A percentile compares a stretch with the other conserved stretches of the same genome.
These are phyloP conservation scores for Fagus crenata DNA, from an alignment of 306 rosid genomes.

Conservation along the genomic window DNA sequence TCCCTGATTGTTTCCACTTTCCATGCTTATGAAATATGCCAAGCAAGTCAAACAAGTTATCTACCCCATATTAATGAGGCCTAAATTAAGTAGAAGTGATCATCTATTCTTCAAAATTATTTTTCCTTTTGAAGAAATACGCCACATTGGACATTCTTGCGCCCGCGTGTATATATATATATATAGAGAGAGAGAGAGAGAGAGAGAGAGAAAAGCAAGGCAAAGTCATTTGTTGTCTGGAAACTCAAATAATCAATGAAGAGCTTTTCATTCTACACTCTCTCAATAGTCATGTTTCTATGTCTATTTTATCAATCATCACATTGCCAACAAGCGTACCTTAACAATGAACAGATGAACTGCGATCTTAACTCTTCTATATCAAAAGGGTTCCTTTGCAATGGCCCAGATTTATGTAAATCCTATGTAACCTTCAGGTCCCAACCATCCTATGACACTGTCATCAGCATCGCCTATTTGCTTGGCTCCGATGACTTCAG, in stretches of 20 bases:
- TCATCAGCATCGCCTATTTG: slow-evolving; percentile 42
- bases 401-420: slow-evolving; percentile 39
- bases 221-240: slow-evolving; percentile 18
- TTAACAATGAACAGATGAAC: slow-evolving; percentile 30
- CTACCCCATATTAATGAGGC: too few relatives aligned
- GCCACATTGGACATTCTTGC: too few relatives aligned
- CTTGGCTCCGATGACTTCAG: slow-evolving; percentile 48
- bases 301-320: slow-evolving; percentile 28
- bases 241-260: slow-evolving; percentile 29
- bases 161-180: too few relatives aligned
- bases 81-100: too few relatives aligned
- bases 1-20: too few relatives aligned
- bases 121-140: too few relatives aligned
- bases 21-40: too few relatives aligned
- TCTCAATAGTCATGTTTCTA: slow-evolving; percentile 16
- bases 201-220: neutral
- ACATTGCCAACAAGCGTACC: slow-evolving; percentile 47
- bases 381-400: slow-evolving; percentile 53
- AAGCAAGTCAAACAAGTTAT: too few relatives aligned
- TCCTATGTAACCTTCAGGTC: slow-evolving; percentile 45
- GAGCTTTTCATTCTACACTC: slow-evolving; percentile 20
- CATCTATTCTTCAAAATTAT: too few relatives aligned
- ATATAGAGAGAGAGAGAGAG: too few relatives aligned
- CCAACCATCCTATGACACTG: slow-evolving; percentile 33
- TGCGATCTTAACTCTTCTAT: slow-evolving; percentile 34